phyloP scores from a whole-genome alignment of 1,284 basidiomycete genomes.

The Lignosus rhinocerotis region DNA sequence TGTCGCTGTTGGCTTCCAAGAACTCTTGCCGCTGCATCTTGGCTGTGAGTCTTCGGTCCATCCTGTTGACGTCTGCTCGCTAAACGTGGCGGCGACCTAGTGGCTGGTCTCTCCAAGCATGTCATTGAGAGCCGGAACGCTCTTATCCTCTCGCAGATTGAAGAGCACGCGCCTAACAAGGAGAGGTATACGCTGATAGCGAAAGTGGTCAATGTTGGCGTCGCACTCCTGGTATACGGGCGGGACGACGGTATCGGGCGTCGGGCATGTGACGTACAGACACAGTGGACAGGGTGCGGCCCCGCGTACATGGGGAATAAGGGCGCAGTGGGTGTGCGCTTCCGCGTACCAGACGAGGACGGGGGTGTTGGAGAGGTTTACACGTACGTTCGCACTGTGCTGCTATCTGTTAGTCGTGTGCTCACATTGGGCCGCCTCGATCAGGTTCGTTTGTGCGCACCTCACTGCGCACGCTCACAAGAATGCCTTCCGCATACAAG shows the following conservation, averaged over 20 bases:
- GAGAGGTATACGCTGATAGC: slow-evolving; percentile 73
- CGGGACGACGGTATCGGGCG: slow-evolving; percentile 67
- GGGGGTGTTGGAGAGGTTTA: slow-evolving; percentile 69
- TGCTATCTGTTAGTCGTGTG: not conserved
- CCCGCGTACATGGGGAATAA: slow-evolving; percentile 91
- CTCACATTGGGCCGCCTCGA: not conserved
- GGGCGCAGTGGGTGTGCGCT: slow-evolving; percentile 87
- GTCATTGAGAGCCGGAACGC: slow-evolving; percentile 63
- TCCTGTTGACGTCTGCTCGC: not conserved
- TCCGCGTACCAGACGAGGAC: slow-evolving; percentile 64
- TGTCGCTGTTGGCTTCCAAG: slow-evolving; percentile 88
- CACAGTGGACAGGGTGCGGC: slow-evolving; percentile 76
- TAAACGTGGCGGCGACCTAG: slow-evolving; percentile 34
- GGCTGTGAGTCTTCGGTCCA: slow-evolving; percentile 55
- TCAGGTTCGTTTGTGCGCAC: slow-evolving; percentile 91
- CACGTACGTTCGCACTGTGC: slow-evolving; percentile 59
- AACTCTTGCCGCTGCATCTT: slow-evolving; percentile 81
- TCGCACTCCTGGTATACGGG: slow-evolving; percentile 81
- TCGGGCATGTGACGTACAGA: slow-evolving; percentile 66
- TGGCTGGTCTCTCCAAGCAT: slow-evolving; percentile 60
- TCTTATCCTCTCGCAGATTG: slow-evolving; percentile 71
- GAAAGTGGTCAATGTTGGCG: slow-evolving; percentile 76
- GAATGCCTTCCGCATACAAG: slow-evolving; percentile 69
- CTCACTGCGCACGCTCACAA: slow-evolving; percentile 84
- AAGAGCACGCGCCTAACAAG: slow-evolving; percentile 64